Evolutionary conservation across 371 early-diverging fungal species (phyloP), one percentile per base, ranked within the genome.

Genomic region (Furculomyces boomerangus): DNA sequence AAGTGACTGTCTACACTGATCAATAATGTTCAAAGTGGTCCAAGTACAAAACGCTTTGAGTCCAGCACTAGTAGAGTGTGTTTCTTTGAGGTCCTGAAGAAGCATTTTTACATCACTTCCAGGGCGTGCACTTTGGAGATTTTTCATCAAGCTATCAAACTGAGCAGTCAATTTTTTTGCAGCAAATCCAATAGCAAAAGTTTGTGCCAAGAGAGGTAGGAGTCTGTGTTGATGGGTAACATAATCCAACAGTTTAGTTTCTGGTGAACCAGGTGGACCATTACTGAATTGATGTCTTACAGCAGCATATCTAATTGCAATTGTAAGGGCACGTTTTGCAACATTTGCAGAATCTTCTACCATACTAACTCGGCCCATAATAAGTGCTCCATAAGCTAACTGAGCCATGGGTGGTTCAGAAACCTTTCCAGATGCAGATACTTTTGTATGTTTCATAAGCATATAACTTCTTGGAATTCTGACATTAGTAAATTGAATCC

Each of bases 1-100:
- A 55, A 86, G 76, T 8, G 89, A 72, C 71, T 91, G 91, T 28
- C 93, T 77, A 65, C 90, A 89, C 57, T 86, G 82, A 66, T 93
- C 91, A 51, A 88, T 90, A 31, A 83, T 86, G 60, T 75, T 79
- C 35, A 90, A 73, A 47, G 83, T 80, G 60, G 78, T 83, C 88
- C 91, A 91, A 3, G 93, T 93, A 69, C 91, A 88, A 62, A 89
- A 89, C n/a, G 90, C 89, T 72, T 93, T 93, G 56, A 93, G 75
- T 40, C 93, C 93, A 18, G 91, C 90, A 51, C 80, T 79, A 50
- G 92, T 91, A 7, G 89, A 84, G 60, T 93, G 93, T 2, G 90
- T 83, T 67, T 90, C 90, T 74, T 89, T 91, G 58, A 93, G 74
- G 44, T 81, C 86, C 50, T 84, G 60, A 1, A 85, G 78, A 0